Conservation (phyloP, 768 basidiomycete species). For the Kwoniella shandongensis region DNA sequence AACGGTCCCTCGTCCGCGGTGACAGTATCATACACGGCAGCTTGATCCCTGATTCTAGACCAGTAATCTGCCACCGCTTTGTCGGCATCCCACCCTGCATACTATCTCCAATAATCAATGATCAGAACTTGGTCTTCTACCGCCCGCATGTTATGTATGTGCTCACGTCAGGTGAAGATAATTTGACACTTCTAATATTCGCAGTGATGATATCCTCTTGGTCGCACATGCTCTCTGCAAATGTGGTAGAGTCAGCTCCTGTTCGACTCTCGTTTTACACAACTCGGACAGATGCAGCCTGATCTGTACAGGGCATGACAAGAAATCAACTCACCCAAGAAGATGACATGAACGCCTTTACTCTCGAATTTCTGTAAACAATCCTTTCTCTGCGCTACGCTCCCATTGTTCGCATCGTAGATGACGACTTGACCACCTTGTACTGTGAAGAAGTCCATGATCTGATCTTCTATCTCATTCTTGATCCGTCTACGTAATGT, state of each 20-base stretch:
- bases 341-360: conserved; percentile 84
- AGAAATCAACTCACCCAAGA: conserved; percentile 76
- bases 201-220: conserved; percentile 87
- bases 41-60: conserved; percentile 79
- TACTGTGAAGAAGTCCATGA: conserved; percentile 80
- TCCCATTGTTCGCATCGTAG: conserved; percentile 97
- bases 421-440: conserved; percentile 90
- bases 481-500: conserved; percentile 71
- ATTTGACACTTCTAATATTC: conserved; percentile 95
- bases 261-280: too few relatives aligned
- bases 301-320: too few relatives aligned
- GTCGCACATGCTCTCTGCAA: conserved; percentile 84
- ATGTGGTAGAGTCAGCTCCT: not conserved
- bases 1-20: conserved; percentile 88
- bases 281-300: too few relatives aligned
- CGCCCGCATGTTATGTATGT: too few relatives aligned
- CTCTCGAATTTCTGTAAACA: conserved; percentile 83
- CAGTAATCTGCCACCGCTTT: conserved; percentile 90
- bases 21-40: conserved; percentile 83
- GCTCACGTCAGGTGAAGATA: conserved; percentile 93
- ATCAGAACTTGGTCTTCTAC: not conserved
- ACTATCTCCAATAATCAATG: conserved; percentile 58
- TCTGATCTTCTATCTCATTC: conserved; percentile 80
- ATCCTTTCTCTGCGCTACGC: conserved; percentile 64
- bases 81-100: conserved; percentile 88